Conservation (phyloP, 176 grass and related monocot species). For the Oryza australiensis region DNA sequence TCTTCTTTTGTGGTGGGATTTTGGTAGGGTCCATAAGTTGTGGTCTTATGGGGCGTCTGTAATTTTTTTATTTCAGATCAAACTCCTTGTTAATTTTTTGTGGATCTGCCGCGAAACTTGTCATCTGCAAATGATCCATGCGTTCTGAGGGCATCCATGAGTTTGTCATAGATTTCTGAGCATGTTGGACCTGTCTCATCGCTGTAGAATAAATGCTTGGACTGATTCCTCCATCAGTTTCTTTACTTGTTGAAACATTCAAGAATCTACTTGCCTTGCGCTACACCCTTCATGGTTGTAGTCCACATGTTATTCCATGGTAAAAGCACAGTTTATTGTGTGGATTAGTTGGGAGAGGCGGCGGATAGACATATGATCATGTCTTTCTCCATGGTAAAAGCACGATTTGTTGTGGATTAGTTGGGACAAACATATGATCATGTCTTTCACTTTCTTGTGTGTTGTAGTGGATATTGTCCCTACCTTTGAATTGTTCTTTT, state of each 20-base stretch:
- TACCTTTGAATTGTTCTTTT: background rate
- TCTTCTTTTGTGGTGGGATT: background rate
- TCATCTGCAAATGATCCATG: background rate
- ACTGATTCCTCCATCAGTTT: constrained; percentile 2
- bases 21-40: background rate
- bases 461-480: background rate
- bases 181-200: background rate
- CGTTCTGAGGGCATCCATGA: background rate
- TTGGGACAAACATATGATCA: background rate
- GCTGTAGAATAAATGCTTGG: background rate
- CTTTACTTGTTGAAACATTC: background rate
- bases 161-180: background rate
- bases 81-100: background rate
- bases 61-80: background rate
- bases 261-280: background rate
- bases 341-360: background rate
- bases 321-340: background rate
- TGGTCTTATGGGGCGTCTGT: background rate
- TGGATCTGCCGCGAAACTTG: background rate
- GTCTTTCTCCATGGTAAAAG: background rate
- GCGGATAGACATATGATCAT: background rate
- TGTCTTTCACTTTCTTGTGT: background rate
- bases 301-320: background rate
- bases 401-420: background rate
- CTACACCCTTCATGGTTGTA: background rate